These are phyloP conservation scores for Cladorrhinum sp. DNA, from an alignment of 2,329 filamentous ascomycete genomes.

Conservation along the genomic window DNA sequence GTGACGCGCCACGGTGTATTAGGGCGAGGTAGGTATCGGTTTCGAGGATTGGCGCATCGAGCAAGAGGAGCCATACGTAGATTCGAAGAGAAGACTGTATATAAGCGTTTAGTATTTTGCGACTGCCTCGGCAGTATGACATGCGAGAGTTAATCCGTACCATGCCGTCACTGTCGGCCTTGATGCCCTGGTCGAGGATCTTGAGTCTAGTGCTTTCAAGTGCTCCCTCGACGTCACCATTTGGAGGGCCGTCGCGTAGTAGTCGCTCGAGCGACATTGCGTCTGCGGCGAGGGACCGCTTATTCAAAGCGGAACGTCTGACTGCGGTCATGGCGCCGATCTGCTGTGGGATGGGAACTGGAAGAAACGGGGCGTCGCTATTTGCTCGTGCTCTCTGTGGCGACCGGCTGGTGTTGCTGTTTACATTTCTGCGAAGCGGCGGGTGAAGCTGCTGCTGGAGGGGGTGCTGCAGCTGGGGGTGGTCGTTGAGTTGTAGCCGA, in stretches of 20 bases:
- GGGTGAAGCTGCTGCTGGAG: slow-evolving; percentile 28
- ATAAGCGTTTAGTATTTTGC: slow-evolving; percentile 3
- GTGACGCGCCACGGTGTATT: slow-evolving; percentile 88
- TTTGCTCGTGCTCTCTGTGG: slow-evolving; percentile 65
- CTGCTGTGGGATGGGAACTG: slow-evolving; percentile 27
- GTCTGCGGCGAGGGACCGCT: slow-evolving; percentile 50
- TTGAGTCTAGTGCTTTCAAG: slow-evolving; percentile 70
- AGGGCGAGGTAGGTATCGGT: slow-evolving; percentile 88
- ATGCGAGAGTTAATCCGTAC: slow-evolving; percentile 41
- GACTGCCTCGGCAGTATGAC: background rate
- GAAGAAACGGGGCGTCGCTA: slow-evolving; percentile 57
- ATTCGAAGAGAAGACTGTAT: slow-evolving; percentile 82
- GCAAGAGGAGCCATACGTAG: slow-evolving; percentile 92
- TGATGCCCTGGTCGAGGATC: slow-evolving; percentile 71
- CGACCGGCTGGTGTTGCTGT: slow-evolving; percentile 37
- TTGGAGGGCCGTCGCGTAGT: slow-evolving; percentile 74
- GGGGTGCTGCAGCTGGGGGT: slow-evolving; percentile 33
- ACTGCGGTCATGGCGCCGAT: slow-evolving; percentile 24
- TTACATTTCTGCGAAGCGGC: slow-evolving; percentile 37
- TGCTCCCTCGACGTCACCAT: slow-evolving; percentile 64
- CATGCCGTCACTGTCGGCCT: slow-evolving; percentile 78
- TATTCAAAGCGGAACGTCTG: slow-evolving; percentile 44
- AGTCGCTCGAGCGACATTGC: slow-evolving; percentile 68
- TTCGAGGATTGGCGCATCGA: slow-evolving; percentile 79
- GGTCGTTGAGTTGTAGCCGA: slow-evolving; percentile 22